phyloP scores from a whole-genome alignment of 192 early-diverging fungal genomes.

The Pilaira anomala region DNA sequence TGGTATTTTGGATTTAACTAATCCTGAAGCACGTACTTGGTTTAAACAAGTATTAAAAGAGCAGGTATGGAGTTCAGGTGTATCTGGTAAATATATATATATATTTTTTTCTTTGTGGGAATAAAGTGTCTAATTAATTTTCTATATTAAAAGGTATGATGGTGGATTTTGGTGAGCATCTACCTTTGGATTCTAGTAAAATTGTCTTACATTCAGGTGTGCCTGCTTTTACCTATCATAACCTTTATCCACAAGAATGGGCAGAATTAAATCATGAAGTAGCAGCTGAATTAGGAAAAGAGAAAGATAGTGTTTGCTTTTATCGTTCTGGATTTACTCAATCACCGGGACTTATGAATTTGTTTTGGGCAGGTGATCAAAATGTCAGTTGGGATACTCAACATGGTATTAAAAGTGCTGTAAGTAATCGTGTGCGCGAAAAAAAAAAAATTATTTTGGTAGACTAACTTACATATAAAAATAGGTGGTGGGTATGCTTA shows the following conservation, averaged over 20 bases:
- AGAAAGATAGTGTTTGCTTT: constrained; percentile 33
- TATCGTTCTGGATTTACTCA: constrained; percentile 33
- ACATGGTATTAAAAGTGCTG: constrained; percentile 43
- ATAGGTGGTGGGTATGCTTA: constrained; percentile 39
- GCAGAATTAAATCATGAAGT: constrained; percentile 31
- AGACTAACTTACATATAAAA: background rate
- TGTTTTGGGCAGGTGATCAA: constrained; percentile 43
- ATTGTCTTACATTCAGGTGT: constrained; percentile 20
- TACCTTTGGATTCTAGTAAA: constrained; percentile 21
- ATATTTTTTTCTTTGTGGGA: background rate
- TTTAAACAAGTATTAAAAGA: constrained; percentile 36
- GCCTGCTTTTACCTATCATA: constrained; percentile 31
- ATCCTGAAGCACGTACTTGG: constrained; percentile 36
- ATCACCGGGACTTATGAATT: constrained; percentile 35
- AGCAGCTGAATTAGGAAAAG: constrained; percentile 20
- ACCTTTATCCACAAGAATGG: constrained; percentile 39
- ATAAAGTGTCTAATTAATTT: background rate
- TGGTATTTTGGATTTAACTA: constrained; percentile 39
- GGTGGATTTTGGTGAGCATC: constrained; percentile 39
- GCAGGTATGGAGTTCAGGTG: constrained; percentile 27
- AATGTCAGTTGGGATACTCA: constrained; percentile 41
- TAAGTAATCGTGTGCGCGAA: constrained; percentile 25
- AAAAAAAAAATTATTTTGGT: background rate
- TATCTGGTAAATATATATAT: constrained; percentile 24
- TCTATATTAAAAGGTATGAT: constrained; percentile 28